Evolutionary conservation across 2,329 filamentous ascomycete genomes (phyloP).

Genomic region (Raffaelea arxii): DNA sequence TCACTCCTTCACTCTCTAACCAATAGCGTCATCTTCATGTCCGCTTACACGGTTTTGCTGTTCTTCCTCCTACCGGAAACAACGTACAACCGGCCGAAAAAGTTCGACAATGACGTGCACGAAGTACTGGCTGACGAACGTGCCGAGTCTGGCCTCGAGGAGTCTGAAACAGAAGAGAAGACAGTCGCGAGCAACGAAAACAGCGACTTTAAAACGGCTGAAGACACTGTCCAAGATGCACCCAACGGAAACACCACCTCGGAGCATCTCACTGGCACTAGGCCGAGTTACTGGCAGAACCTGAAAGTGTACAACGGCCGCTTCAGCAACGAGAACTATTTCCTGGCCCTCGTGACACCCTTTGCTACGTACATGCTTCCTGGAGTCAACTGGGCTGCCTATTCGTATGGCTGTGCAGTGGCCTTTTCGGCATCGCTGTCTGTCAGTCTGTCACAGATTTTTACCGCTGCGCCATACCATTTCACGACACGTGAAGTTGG

Average conservation of each 20-base stretch:
- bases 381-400: constrained; percentile 76
- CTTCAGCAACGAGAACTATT: constrained; percentile 68
- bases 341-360: constrained; percentile 66
- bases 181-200: not conserved
- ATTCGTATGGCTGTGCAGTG: constrained; percentile 78
- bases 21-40: constrained; percentile 57
- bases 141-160: not conserved
- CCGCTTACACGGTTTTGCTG: constrained; percentile 57
- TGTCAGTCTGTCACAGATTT: constrained; percentile 74
- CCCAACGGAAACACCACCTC: constrained; percentile 54
- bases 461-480: constrained; percentile 65
- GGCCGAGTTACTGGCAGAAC: constrained; percentile 62
- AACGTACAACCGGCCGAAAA: constrained; percentile 67
- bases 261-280: too few relatives aligned
- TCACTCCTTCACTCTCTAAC: not conserved
- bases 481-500: constrained; percentile 74
- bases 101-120: not conserved
- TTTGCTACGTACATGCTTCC: constrained; percentile 85
- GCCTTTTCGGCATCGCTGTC: constrained; percentile 95
- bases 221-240: constrained; percentile 41
- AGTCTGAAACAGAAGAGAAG: not conserved
- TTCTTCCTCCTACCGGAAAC: constrained; percentile 93
- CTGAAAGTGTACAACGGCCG: constrained; percentile 71
- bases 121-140: not conserved
- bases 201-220: not conserved